A percentile compares a stretch with the other conserved stretches of the same genome.
These are phyloP conservation scores for Gaeumannomyces sp. DNA, from an alignment of 2,329 filamentous ascomycete species.

Conservation along the genomic window DNA sequence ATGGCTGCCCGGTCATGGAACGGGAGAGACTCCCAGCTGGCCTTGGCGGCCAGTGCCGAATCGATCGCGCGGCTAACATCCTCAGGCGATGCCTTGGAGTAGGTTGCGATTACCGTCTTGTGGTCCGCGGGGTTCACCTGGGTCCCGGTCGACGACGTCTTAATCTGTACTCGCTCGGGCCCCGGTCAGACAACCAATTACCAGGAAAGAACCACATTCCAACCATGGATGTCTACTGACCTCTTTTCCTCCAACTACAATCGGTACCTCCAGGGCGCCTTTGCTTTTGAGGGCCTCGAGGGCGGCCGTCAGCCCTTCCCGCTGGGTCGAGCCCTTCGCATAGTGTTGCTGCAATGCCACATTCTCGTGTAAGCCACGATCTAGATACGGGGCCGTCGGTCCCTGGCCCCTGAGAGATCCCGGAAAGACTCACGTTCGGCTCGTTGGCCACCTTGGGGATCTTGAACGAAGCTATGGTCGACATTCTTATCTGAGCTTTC, in stretches of 20 bases:
- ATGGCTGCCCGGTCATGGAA: constrained; percentile 88
- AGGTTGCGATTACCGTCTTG: constrained; percentile 68
- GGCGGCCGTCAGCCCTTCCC: constrained; percentile 68
- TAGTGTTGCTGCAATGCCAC: constrained; percentile 68
- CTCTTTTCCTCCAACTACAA: constrained; percentile 77
- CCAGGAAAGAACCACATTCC: not conserved
- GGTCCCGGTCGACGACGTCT: constrained; percentile 55
- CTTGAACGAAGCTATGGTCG: constrained; percentile 78
- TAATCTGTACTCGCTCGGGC: constrained; percentile 44
- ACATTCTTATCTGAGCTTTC: constrained; percentile 23
- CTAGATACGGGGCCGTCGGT: constrained; percentile 9
- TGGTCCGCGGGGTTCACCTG: constrained; percentile 85
- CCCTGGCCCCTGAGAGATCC: not conserved
- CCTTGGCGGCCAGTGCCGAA: constrained; percentile 77
- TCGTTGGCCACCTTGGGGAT: constrained; percentile 84
- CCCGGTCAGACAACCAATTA: not conserved
- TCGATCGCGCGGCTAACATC: constrained; percentile 78
- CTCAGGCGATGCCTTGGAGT: constrained; percentile 70
- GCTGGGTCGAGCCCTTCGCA: constrained; percentile 72
- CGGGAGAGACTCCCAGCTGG: constrained; percentile 76
- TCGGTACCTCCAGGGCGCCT: constrained; percentile 69
- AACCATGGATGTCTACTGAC: constrained; percentile 37
- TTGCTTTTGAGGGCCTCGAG: constrained; percentile 63
- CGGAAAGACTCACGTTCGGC: constrained; percentile 68
- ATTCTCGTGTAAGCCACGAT: constrained; percentile 9